Evolutionary conservation across 2,329 filamentous ascomycete genomes (phyloP).

Genomic region (Aotearoamyces nothofagi): DNA sequence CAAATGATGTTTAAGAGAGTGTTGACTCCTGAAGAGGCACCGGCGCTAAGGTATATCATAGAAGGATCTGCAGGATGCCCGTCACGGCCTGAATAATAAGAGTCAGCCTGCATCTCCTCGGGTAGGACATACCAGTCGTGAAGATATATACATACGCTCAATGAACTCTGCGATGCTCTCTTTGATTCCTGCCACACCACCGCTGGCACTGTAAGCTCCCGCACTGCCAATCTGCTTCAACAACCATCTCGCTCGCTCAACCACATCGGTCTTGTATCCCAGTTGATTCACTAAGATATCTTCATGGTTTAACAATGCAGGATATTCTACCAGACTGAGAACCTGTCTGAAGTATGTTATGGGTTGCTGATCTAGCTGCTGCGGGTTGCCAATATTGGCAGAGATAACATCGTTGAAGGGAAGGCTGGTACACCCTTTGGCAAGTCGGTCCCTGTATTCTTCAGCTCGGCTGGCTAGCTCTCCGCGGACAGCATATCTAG

Average conservation of each 20-base stretch:
- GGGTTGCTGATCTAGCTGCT: slow-evolving; percentile 97
- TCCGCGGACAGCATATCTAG: slow-evolving; percentile 92
- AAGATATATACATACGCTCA: slow-evolving; percentile 42
- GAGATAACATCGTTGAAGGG: slow-evolving; percentile 88
- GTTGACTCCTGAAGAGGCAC: slow-evolving; percentile 84
- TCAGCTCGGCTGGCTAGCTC: slow-evolving; percentile 91
- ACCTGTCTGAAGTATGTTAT: slow-evolving; percentile 99
- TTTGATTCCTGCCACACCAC: slow-evolving; percentile 73
- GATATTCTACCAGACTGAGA: slow-evolving; percentile 83
- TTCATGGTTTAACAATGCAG: slow-evolving; percentile 65
- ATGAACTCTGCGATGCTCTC: slow-evolving; percentile 88
- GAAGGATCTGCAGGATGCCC: slow-evolving; percentile 66
- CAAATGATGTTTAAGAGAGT: slow-evolving; percentile 80
- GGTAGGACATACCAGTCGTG: slow-evolving; percentile 1
- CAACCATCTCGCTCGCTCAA: slow-evolving; percentile 69
- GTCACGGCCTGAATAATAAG: slow-evolving; percentile 45
- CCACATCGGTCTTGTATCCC: slow-evolving; percentile 80
- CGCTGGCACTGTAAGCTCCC: slow-evolving; percentile 90
- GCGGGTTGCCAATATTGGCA: slow-evolving; percentile 97
- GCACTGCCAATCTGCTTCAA: slow-evolving; percentile 78
- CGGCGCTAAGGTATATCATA: slow-evolving; percentile 74
- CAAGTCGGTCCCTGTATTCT: slow-evolving; percentile 65
- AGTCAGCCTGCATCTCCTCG: slow-evolving; percentile 1
- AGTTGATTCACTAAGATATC: slow-evolving; percentile 60
- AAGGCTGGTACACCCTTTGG: slow-evolving; percentile 37